Base-by-base conservation (phyloP, 345 rosid species). In the Syzygium aqueum region DNA sequence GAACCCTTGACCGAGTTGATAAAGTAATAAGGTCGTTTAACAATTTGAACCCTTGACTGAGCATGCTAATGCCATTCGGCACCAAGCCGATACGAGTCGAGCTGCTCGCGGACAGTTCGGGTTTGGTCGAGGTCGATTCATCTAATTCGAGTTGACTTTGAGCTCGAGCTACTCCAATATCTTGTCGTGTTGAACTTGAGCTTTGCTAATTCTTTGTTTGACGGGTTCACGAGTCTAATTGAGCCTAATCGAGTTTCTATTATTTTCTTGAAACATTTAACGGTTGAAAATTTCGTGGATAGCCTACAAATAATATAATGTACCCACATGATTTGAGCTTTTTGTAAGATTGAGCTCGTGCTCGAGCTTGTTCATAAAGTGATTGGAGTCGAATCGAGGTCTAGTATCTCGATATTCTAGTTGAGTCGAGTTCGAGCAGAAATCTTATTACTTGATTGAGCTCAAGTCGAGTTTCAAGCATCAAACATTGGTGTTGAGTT, bases 221-320 rank as follows among this genome's bases (percentile, higher is more conserved):
- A 30, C 0, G 5, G 8, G 67, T 8, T n/a, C 6, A 8, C 0
- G 2, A 61, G 33, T 61, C 9, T 61, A n/a, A 61, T 61, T 27
- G 9, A 61, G 73, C 73, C 1, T 0, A 3, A 27, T 27, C 0
- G 4, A 3, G 17, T n/a, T 61, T 27, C 11, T 25, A 3, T 57
- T 59, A 1, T 61, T 27, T 61, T 61, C 8, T 61, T 61, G 73
- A 61, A 61, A n/a, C n/a, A 61, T 3, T 12, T 61, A 61, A 12
- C 2, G 3, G 2, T 14, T n/a, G 1, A 67, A 67, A 30, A 67
- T 67, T 17, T 30, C 1, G 0, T 30, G 33, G 43, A 67, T 30
- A 67, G 17, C 43, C 78, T 67, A 22, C 43, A 30, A 67, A 0
- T 33, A 16, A n/a, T 61, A 61, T 61, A 13, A 61, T n/a, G 10